phyloP scores from a whole-genome alignment of 257 asterid species.

The Solanum habrochaites region DNA sequence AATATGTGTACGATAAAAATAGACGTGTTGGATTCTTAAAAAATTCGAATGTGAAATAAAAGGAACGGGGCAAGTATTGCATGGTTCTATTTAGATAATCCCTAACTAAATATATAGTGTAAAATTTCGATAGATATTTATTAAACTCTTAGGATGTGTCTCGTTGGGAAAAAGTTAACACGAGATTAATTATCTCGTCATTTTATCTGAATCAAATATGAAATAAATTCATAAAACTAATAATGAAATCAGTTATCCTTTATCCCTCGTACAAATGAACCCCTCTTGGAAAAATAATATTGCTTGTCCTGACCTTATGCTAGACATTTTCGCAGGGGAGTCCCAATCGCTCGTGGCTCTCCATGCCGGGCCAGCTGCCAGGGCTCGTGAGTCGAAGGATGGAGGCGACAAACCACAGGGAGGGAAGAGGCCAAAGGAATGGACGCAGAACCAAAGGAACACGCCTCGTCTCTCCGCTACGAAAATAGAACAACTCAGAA shows the following conservation, averaged over 20 bases:
- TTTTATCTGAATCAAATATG: accelerated
- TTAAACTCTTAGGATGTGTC: not conserved
- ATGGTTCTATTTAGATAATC: not conserved
- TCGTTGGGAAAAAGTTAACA: not conserved
- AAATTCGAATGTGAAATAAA: too few species aligned
- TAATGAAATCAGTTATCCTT: accelerated
- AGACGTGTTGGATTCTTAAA: too few species aligned
- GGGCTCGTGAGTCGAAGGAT: too few species aligned
- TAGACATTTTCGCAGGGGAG: too few species aligned
- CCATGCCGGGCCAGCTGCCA: too few species aligned
- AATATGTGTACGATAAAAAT: too few species aligned
- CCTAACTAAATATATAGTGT: not conserved
- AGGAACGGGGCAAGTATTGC: accelerated
- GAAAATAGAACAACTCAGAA: too few species aligned
- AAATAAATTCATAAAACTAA: not conserved
- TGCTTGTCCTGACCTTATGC: not conserved
- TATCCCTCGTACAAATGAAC: accelerated
- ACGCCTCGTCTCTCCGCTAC: too few species aligned
- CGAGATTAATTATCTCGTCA: accelerated
- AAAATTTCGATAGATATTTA: accelerated
- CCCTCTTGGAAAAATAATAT: not conserved
- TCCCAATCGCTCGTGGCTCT: too few species aligned
- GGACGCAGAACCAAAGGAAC: too few species aligned
- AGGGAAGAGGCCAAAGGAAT: too few species aligned
- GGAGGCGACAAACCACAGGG: too few species aligned